Conservation (phyloP, 257 asterid genomes). For the Solanum gandarillasii region DNA sequence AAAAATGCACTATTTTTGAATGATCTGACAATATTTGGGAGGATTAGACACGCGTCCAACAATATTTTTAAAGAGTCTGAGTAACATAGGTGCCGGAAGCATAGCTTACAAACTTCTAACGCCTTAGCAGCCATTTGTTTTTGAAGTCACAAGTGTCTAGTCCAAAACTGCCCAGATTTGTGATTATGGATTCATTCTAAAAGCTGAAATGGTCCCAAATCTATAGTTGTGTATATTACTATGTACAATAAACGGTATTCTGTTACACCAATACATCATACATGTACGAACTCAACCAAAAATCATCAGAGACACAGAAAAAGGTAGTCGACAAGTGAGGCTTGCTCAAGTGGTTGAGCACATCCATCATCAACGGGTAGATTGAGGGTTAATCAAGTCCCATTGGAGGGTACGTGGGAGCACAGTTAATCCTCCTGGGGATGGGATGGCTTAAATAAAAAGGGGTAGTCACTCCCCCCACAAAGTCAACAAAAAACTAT, state of each 20-base stretch:
- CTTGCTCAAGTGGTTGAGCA: not conserved
- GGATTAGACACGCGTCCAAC: not conserved
- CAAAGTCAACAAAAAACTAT: not conserved
- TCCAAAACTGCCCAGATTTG: not conserved
- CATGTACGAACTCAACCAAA: not conserved
- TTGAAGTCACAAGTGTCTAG: not conserved
- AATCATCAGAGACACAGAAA: not conserved
- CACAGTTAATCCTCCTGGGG: not conserved
- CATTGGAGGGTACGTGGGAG: not conserved
- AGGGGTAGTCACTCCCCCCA: not conserved
- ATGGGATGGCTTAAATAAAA: not conserved
- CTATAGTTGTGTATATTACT: not conserved
- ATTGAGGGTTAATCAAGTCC: not conserved
- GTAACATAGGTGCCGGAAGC: not conserved
- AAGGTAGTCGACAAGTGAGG: not conserved
- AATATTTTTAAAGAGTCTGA: not conserved
- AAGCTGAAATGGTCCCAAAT: not conserved
- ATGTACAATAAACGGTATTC: not conserved
- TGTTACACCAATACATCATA: not conserved
- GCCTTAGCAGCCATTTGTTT: not conserved
- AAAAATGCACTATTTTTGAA: not conserved
- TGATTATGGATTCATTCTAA: not conserved
- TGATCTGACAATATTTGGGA: not conserved
- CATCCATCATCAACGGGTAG: not conserved
- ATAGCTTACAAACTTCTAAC: not conserved